Conservation (phyloP, 441 rosid species). For the Erodium texanum region DNA sequence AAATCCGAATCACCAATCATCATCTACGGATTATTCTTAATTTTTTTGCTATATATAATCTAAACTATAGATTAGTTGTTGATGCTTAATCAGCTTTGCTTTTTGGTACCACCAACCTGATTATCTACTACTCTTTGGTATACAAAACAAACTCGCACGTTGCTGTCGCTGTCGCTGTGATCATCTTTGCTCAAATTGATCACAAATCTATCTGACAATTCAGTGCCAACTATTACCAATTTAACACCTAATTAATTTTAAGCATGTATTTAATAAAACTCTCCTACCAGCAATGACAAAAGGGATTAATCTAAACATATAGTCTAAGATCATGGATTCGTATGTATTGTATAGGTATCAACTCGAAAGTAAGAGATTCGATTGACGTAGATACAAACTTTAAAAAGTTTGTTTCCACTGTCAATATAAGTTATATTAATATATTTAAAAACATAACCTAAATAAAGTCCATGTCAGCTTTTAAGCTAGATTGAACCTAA, state of each 20-base stretch:
- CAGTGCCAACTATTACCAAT: neutral
- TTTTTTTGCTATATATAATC: neutral
- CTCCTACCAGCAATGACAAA: neutral
- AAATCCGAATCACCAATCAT: neutral
- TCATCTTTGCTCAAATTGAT: neutral
- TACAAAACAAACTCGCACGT: neutral
- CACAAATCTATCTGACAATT: neutral
- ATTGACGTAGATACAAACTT: too few species aligned
- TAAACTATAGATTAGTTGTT: neutral
- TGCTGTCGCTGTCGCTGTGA: neutral
- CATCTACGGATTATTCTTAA: neutral
- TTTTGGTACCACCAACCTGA: neutral
- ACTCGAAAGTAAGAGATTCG: too few species aligned
- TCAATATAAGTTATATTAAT: too few species aligned
- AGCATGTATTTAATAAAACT: neutral
- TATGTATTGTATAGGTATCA: too few species aligned
- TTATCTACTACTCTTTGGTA: neutral
- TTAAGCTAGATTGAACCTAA: too few species aligned
- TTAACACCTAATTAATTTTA: neutral
- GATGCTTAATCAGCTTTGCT: neutral
- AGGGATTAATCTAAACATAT: neutral
- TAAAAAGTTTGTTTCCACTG: too few species aligned
- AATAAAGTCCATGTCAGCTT: too few species aligned
- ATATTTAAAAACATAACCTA: too few species aligned
- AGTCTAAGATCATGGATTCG: too few species aligned